Base-by-base conservation (phyloP, 2,329 filamentous ascomycete species). In the Ceratocystiopsis brevicomis region DNA sequence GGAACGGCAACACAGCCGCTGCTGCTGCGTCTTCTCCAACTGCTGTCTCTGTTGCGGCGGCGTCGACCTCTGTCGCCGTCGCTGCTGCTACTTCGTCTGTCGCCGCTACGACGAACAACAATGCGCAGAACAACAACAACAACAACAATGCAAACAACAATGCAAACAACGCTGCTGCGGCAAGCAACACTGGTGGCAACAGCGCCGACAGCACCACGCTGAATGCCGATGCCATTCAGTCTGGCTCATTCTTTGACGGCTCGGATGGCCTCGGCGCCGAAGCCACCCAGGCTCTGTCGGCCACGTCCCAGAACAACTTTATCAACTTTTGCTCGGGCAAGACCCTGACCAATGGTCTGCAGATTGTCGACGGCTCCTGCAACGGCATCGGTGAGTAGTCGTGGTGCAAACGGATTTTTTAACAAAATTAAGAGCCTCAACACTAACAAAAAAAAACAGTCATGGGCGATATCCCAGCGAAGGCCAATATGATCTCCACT, bases 261-360 rank as follows among this genome's bases (percentile, higher is more conserved):
- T 51, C 51, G 19, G 32, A 51, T n/a, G 56, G 53, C 2, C 48
- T 58, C 3, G 58, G 57, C 35, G 53, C 54, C 4, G 51, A 55
- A 25, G 51, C 50, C 15, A 52, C 50, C 25, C 55, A 61, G 46
- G 51, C 55, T 17, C 41, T 45, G 8, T 55, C 57, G 11, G 39
- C 46, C 12, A 56, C 47, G n/a, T 54, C 52, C 33, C 44, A 52
- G 32, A 61, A 63, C 60, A 76, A 76, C 61, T 76, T 76, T 55
- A 73, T 76, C 65, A 76, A 76, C 64, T 73, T 75, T 56, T 76
- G 72, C 53, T 47, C 56, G 5, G 69, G 67, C 39, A 51, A 67
- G 55, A 67, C 61, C 0, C 54, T 75, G 40, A 78, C 75, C 49
- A 74, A 80, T 52, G 76, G 75, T 52, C 57, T 67, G 25, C 75